Conservation (phyloP, 805 yeast genomes). For the Wickerhamomyces alni region DNA sequence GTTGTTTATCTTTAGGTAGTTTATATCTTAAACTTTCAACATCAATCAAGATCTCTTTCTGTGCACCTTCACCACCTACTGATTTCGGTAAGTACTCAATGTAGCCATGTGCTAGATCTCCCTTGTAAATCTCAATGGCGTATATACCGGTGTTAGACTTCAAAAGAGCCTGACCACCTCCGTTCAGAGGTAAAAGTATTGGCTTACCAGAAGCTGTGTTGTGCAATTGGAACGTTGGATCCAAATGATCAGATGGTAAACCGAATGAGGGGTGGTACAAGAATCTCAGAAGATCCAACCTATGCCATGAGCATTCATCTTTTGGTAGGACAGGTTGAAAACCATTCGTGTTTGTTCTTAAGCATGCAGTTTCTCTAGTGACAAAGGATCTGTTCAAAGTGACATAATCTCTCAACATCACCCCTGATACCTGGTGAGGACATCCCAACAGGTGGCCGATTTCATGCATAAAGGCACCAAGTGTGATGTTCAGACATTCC, state of each 20-base stretch:
- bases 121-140: constrained; percentile 59
- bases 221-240: constrained; percentile 30
- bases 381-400: constrained; percentile 77
- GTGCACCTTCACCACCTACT: constrained; percentile 59
- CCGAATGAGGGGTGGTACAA: constrained; percentile 76
- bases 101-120: constrained; percentile 38
- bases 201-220: constrained; percentile 35
- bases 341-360: constrained; percentile 45
- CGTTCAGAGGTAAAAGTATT: constrained; percentile 38
- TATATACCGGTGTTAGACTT: constrained; percentile 64
- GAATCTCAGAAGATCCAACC: constrained; percentile 72
- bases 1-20: constrained; percentile 28
- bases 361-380: constrained; percentile 57
- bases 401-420: constrained; percentile 84
- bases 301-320: constrained; percentile 84
- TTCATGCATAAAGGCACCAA: constrained; percentile 95
- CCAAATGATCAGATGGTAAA: constrained; percentile 56
- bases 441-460: constrained; percentile 88
- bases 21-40: constrained; percentile 37
- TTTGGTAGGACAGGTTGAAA: constrained; percentile 44
- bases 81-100: constrained; percentile 54
- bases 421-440: constrained; percentile 87
- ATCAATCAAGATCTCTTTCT: constrained; percentile 41
- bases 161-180: constrained; percentile 35
- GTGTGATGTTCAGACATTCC: constrained; percentile 81